Evolutionary conservation across 164 flowering plant genomes (phyloP).

Genomic region (Litsea cubeba): DNA sequence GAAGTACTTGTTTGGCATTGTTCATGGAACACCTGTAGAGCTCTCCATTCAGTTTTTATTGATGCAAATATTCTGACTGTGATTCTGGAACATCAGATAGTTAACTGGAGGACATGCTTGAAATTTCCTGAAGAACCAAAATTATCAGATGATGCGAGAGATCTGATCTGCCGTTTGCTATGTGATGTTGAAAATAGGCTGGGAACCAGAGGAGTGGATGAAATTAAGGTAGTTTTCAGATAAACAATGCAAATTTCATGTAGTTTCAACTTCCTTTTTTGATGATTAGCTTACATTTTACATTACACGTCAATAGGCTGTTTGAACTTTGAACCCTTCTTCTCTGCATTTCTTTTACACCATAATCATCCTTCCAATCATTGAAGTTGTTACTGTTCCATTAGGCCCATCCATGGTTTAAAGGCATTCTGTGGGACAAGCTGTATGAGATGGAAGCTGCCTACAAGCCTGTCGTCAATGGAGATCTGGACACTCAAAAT

Average conservation of each 20-base stretch:
- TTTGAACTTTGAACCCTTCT: background rate
- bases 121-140: slow-evolving; percentile 89
- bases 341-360: background rate
- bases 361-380: background rate
- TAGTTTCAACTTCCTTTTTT: background rate
- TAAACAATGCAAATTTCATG: background rate
- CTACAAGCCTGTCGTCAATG: slow-evolving; percentile 59
- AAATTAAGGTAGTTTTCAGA: slow-evolving; percentile 55
- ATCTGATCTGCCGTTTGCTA: slow-evolving; percentile 71
- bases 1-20: background rate
- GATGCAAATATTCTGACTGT: slow-evolving; percentile 3
- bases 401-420: slow-evolving; percentile 79
- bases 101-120: slow-evolving; percentile 84
- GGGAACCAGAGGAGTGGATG: slow-evolving; percentile 82
- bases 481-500: slow-evolving; percentile 75
- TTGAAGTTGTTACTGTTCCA: slow-evolving; percentile 6
- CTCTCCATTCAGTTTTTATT: background rate
- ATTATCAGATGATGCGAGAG: slow-evolving; percentile 67
- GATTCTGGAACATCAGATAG: slow-evolving; percentile 46
- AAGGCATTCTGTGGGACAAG: slow-evolving; percentile 51
- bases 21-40: too few species aligned
- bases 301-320: background rate
- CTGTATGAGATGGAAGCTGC: slow-evolving; percentile 80
- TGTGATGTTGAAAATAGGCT: slow-evolving; percentile 80
- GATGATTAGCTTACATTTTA: background rate